Evolutionary conservation across 306 rosid genomes (phyloP).

Genomic region (Hippophae tibetana): DNA sequence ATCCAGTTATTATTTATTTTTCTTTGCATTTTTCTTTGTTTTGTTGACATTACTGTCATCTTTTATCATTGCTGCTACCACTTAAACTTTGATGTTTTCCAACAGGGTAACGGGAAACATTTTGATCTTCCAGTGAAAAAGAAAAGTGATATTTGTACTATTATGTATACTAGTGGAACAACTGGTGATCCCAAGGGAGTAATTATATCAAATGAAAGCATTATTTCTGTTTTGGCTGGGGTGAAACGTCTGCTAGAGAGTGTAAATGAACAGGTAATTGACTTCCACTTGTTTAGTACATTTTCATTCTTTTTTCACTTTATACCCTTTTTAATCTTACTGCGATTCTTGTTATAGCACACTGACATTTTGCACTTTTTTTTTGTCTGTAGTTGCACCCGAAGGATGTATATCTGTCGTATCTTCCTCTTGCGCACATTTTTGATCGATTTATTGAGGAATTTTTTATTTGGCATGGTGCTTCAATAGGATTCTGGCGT

Average conservation of each 20-base stretch:
- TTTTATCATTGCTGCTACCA: background rate
- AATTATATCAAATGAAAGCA: slow-evolving; percentile 73
- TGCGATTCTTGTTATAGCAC: background rate
- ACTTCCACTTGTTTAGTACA: slow-evolving; percentile 7
- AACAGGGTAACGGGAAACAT: slow-evolving; percentile 56
- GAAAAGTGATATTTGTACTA: slow-evolving; percentile 75
- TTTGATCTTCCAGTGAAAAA: slow-evolving; percentile 73
- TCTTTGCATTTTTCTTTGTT: background rate
- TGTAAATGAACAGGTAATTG: slow-evolving; percentile 53
- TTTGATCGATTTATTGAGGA: slow-evolving; percentile 97
- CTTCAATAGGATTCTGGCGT: slow-evolving; percentile 95
- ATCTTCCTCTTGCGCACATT: slow-evolving; percentile 92
- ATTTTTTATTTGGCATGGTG: slow-evolving; percentile 76
- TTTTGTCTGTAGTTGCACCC: slow-evolving; percentile 41
- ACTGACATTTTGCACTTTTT: slow-evolving; percentile 19
- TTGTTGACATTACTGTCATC: background rate
- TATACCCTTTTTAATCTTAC: background rate
- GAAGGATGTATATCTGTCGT: slow-evolving; percentile 75
- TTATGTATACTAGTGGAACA: slow-evolving; percentile 97
- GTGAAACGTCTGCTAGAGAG: slow-evolving; percentile 50
- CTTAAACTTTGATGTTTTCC: slow-evolving; percentile 16
- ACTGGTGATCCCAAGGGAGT: slow-evolving; percentile 99
- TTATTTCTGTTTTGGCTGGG: slow-evolving; percentile 70
- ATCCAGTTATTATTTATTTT: too few relatives aligned
- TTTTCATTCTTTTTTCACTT: background rate